Evolutionary conservation across 768 basidiomycete species (phyloP).

Genomic region (Trametes sanguinea): DNA sequence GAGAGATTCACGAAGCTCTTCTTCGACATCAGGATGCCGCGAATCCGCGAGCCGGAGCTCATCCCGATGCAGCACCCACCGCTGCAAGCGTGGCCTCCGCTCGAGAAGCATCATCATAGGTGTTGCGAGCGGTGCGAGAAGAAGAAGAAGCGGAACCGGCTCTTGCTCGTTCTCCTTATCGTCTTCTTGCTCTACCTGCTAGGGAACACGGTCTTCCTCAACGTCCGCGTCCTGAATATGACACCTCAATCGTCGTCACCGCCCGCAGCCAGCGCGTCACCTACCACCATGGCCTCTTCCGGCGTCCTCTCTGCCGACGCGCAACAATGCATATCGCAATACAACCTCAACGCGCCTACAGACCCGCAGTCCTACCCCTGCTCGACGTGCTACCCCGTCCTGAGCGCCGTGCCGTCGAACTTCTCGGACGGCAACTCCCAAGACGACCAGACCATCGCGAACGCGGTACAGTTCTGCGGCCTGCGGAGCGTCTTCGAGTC

Average conservation of each 20-base stretch:
- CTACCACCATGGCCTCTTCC: slow-evolving; percentile 29
- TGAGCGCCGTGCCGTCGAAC: slow-evolving; percentile 43
- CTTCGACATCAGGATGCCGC: slow-evolving; percentile 38
- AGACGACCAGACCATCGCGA: slow-evolving; percentile 35
- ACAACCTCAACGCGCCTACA: slow-evolving; percentile 45
- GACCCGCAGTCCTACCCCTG: slow-evolving; percentile 49
- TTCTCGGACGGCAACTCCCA: slow-evolving; percentile 35
- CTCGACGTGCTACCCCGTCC: slow-evolving; percentile 43
- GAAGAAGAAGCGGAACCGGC: slow-evolving; percentile 33
- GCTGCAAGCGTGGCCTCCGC: slow-evolving; percentile 40
- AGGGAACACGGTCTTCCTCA: slow-evolving; percentile 42
- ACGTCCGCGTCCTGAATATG: slow-evolving; percentile 34
- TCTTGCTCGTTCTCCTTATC: slow-evolving; percentile 37
- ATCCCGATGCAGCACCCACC: slow-evolving; percentile 29
- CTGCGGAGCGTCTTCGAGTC: slow-evolving; percentile 46
- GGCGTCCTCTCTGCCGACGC: slow-evolving; percentile 40
- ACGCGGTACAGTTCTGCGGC: slow-evolving; percentile 51
- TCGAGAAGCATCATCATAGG: slow-evolving; percentile 40
- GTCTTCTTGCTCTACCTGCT: slow-evolving; percentile 46
- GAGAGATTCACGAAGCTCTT: slow-evolving; percentile 41
- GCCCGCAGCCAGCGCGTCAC: slow-evolving; percentile 11
- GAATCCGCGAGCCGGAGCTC: slow-evolving; percentile 31
- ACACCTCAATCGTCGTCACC: background rate
- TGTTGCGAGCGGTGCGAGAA: slow-evolving; percentile 31
- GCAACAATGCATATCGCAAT: slow-evolving; percentile 49